Base-by-base conservation (phyloP, 805 yeast species). In the Lipomyces starkeyi region DNA sequence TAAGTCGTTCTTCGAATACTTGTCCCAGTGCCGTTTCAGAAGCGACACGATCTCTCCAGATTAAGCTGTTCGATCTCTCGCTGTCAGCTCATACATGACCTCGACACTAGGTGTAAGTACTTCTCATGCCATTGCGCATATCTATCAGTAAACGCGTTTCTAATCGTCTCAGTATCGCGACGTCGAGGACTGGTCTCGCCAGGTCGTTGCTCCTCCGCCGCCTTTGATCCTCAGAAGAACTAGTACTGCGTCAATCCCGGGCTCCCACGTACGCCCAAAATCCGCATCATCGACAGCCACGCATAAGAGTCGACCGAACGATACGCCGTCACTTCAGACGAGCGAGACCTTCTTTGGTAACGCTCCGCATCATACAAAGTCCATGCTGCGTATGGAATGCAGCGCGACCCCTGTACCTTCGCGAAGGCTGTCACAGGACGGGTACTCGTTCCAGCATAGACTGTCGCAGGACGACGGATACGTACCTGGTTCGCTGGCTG, bases 131-230 rank as follows among this genome's bases (percentile, higher is more conserved):
- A 17, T 22, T 25, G 22, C 58, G 20, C 35, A 40, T 47, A 17
- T 4, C 32, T 29, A 29, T 29, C 20, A 47, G 22, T 34, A 22
- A 7, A n/a, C 20, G 35, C 13, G 53, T 35, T 20, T 57, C 55
- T 11, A 49, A 61, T 20, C 5, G 13, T 58, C 22, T 9, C 32
- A 64, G 67, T 63, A 67, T 54, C 65, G 62, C 61, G 70, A 67
- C 62, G 67, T 67, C 63, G 70, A 67, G 59, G 25, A 52, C 63
- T 67, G 70, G 70, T 64, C 70, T 22, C 64, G 70, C 37, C 65
- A 67, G 55, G 70, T 67, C 54, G 60, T 63, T 32, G 32, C 62
- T 17, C 64, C 67, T 25, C 52, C 62, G 1, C 62, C 70, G 34
- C 34, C 65, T 43, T 58, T 62, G 49, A 37, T 59, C 43, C 59